Base-by-base conservation (phyloP, 345 rosid species). In the Anastatica hierochuntica region DNA sequence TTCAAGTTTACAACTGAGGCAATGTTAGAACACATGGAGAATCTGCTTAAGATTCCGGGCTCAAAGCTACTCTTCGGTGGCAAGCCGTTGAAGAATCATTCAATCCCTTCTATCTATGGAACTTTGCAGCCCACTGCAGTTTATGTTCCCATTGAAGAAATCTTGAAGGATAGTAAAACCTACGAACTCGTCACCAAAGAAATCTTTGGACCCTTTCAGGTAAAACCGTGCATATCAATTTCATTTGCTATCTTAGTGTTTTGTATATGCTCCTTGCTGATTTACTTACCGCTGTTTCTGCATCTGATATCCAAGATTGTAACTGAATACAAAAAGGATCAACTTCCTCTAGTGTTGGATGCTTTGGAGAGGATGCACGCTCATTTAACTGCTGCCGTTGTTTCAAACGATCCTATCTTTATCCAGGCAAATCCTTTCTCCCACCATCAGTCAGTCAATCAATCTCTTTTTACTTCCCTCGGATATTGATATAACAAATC, bases 181-280 rank as follows among this genome's bases (percentile, higher is more conserved):
- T 92, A 69, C 37, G 87, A 78, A 64, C 85, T 92, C 23, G 98
- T 85, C 21, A 92, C 84, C 0, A 77, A 72, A 57, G 97, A 92
- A 76, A 81, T 92, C 43, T 92, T 92, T 43, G 98, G 98, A 64
- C 97, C 97, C 11, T 92, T 92, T 67, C 98, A 92, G 98, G 98
- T 88, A 2, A 30, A 15, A 16, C 14, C 6, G 15, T 6, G 0
- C 16, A 37, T 43, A 47, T 38, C 1, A 15, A 9, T 31, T 18
- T 47, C 33, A 53, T 19, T 19, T 39, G 14, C 29, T n/a, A 23
- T 18, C 11, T 40, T 5, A 38, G 39, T 16, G 26, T 27, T 18
- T 26, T 4, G 3, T 31, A 56, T 30, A 9, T 38, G 16, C 44
- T 6, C 20, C 41, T 51, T 14, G 4, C 37, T 46, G 10, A 39